Conservation (phyloP, 2,329 filamentous ascomycete species). For the Dactylellina leptospora region DNA sequence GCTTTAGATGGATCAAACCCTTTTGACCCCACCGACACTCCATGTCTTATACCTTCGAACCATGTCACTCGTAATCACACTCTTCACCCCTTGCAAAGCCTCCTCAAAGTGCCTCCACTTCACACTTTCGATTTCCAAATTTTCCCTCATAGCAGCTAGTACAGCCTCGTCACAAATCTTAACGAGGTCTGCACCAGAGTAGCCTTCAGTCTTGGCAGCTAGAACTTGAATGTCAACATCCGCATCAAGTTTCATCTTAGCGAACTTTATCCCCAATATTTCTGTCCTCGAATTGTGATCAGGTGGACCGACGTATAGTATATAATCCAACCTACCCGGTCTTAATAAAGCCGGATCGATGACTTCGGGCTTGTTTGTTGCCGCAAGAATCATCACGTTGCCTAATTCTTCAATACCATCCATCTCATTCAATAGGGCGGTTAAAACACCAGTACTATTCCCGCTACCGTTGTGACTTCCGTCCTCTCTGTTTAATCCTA, state of each 20-base stretch:
- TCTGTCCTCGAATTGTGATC: conserved; percentile 68
- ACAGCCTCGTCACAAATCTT: conserved; percentile 67
- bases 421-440: conserved; percentile 74
- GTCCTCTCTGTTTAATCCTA: conserved; percentile 66
- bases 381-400: conserved; percentile 72
- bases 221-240: conserved; percentile 67
- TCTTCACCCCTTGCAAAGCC: conserved; percentile 59
- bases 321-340: conserved; percentile 71
- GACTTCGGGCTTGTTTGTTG: conserved; percentile 73
- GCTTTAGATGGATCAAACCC: conserved; percentile 52
- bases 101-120: conserved; percentile 56
- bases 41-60: conserved; percentile 64
- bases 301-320: conserved; percentile 72
- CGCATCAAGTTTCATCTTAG: conserved; percentile 64
- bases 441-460: conserved; percentile 67
- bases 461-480: conserved; percentile 55
- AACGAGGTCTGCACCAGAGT: conserved; percentile 73
- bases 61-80: conserved; percentile 65
- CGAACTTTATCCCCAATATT: conserved; percentile 69
- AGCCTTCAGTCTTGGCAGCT: conserved; percentile 67
- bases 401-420: conserved; percentile 73
- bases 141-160: conserved; percentile 63
- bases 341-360: conserved; percentile 71
- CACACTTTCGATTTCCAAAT: conserved; percentile 45
- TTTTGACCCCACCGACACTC: conserved; percentile 58